Conservation (phyloP, 2,329 filamentous ascomycete genomes). For the Ceratocystis eucalypticola region DNA sequence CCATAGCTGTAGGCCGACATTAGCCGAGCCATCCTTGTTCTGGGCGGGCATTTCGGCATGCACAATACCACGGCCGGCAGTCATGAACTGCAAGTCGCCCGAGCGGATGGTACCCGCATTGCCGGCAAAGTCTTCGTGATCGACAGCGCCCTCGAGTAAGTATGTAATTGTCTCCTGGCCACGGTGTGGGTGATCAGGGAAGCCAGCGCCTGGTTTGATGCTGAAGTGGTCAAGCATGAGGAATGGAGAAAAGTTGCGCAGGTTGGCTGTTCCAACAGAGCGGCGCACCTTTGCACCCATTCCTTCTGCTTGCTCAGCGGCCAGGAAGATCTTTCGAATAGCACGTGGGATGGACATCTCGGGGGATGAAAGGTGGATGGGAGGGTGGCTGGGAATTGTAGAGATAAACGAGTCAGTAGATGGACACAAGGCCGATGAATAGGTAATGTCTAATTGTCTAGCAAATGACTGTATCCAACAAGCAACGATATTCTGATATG, state of each 20-base stretch:
- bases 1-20: constrained; percentile 88
- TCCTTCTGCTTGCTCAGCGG: constrained; percentile 75
- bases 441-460: neutral
- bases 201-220: constrained; percentile 66
- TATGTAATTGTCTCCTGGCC: constrained; percentile 87
- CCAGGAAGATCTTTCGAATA: constrained; percentile 72
- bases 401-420: neutral
- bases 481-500: neutral
- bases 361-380: constrained; percentile 29
- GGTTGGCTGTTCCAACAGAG: constrained; percentile 68
- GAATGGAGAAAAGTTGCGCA: constrained; percentile 83
- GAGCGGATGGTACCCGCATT: constrained; percentile 69
- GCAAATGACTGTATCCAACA: constrained; percentile 6
- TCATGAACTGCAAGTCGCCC: constrained; percentile 98
- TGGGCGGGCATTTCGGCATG: constrained; percentile 89
- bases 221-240: constrained; percentile 93
- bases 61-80: constrained; percentile 78
- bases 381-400: constrained; percentile 20
- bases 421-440: neutral
- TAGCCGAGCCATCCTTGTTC: constrained; percentile 60
- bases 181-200: constrained; percentile 74
- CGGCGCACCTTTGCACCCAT: constrained; percentile 76
- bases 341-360: constrained; percentile 54
- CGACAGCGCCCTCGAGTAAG: constrained; percentile 68
- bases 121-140: constrained; percentile 86